phyloP scores from a whole-genome alignment of 1,284 basidiomycete species.

The Melampsora larici-populina region DNA sequence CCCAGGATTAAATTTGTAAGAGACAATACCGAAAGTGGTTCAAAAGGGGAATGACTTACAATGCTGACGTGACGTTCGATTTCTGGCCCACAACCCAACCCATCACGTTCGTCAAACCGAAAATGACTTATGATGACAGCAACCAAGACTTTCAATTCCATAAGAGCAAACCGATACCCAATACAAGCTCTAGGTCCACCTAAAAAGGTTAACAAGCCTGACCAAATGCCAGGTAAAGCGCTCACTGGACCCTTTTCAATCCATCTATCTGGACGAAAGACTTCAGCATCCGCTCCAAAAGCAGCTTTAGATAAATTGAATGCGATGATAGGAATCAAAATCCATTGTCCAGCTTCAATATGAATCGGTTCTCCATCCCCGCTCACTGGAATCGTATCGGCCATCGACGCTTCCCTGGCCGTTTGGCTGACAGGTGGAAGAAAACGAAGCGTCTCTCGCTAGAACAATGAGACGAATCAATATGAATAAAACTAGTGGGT shows the following conservation, averaged over 20 bases:
- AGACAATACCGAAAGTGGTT: too few relatives aligned
- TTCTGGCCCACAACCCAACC: neutral
- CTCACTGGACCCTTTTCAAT: slow-evolving; percentile 45
- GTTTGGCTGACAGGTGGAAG: neutral
- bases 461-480: neutral
- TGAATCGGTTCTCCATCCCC: neutral
- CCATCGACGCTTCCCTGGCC: neutral
- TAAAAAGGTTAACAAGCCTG: slow-evolving; percentile 54
- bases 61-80: too few relatives aligned
- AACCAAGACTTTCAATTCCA: slow-evolving; percentile 53
- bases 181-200: slow-evolving; percentile 57
- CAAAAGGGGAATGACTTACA: too few relatives aligned
- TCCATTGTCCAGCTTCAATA: slow-evolving; percentile 13
- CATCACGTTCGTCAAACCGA: neutral
- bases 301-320: slow-evolving; percentile 59
- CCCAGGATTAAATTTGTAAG: too few relatives aligned
- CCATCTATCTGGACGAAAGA: slow-evolving; percentile 58
- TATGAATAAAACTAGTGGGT: neutral
- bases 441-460: neutral
- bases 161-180: slow-evolving; percentile 56
- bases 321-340: slow-evolving; percentile 56
- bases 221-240: too few relatives aligned
- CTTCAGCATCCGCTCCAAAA: slow-evolving; percentile 58
- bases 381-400: neutral
- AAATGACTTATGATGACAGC: neutral